Base-by-base conservation (phyloP, 2,329 filamentous ascomycete genomes). In the Pestalotiopsis sp. region DNA sequence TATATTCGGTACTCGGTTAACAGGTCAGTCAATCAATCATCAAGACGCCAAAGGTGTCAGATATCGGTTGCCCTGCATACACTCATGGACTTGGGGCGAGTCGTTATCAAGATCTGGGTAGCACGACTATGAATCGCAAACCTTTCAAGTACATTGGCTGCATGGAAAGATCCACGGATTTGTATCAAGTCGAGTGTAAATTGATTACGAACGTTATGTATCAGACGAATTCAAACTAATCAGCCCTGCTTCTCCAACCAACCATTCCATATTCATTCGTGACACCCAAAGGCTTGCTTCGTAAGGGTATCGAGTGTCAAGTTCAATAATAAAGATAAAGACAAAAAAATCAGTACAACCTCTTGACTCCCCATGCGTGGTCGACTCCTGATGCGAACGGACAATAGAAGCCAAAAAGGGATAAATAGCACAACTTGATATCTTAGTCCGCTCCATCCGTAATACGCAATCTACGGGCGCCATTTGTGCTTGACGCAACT, bases 261-360 rank as follows among this genome's bases (percentile, higher is more conserved):
- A 71, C 45, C 45, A 52, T 52, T 17, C 45, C 17, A 52, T 52
- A n/a, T 20, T 9, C 20, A n/a, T 52, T 20, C 45, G 20, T 52
- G 45, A 52, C 45, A 52, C 45, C 45, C 45, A 52, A 52, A 52
- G 17, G 45, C 45, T 52, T 52, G 45, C 71, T 74, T 75, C 71
- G 73, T 71, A 69, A 75, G 74, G 74, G 74, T 75, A 75, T 75
- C 70, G 70, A 73, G 73, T 72, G 52, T 63, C 41, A 57, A 52
- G 27, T 52, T 36, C 31, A 36, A 36, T 36, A 36, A 36, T 36
- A 36, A 36, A 36, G 25, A 67, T 20, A 11, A 56, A 14, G 25
- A 23, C 61, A 14, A 14, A 11, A 38, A 41, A 38, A 38, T 59
- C 23, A 27, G 57, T n/a, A 59, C 27, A 36, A n/a, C 6, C 57